Evolutionary conservation across 805 yeast species (phyloP).

Genomic region (Zygosaccharomyces pseudorouxii): DNA sequence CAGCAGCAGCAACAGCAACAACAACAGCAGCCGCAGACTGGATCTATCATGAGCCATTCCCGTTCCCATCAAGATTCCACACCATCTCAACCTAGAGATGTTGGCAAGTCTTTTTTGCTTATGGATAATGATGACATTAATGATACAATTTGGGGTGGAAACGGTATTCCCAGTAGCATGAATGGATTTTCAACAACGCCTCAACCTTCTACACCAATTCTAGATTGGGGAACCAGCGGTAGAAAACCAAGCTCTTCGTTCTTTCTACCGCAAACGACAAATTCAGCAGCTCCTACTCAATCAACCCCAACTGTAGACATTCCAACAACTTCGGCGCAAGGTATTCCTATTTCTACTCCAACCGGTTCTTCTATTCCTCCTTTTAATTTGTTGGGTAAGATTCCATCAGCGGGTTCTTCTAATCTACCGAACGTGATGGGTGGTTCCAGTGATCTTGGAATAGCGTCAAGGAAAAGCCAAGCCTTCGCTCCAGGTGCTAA

Average conservation of each 20-base stretch:
- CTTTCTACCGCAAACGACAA: slow-evolving; percentile 16
- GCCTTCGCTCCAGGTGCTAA: slow-evolving; percentile 11
- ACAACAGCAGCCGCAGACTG: slow-evolving; percentile 4
- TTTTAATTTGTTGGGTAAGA: slow-evolving; percentile 29
- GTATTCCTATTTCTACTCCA: slow-evolving; percentile 9
- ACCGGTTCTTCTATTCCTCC: slow-evolving; percentile 28
- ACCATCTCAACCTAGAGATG: slow-evolving; percentile 30
- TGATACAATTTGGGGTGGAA: slow-evolving; percentile 36
- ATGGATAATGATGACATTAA: slow-evolving; percentile 39
- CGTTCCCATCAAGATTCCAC: slow-evolving; percentile 14
- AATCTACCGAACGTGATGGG: slow-evolving; percentile 11
- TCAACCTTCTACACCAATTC: slow-evolving; percentile 32
- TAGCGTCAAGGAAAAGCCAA: slow-evolving; percentile 10
- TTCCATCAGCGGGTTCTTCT: slow-evolving; percentile 26
- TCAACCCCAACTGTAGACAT: slow-evolving; percentile 9
- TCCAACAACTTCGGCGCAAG: slow-evolving; percentile 11
- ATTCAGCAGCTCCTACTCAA: slow-evolving; percentile 7
- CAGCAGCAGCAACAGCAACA: slow-evolving; percentile 9
- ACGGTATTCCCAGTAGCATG: slow-evolving; percentile 30
- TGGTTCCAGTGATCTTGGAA: slow-evolving; percentile 10
- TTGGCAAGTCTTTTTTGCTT: slow-evolving; percentile 40
- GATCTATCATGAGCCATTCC: slow-evolving; percentile 10
- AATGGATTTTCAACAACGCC: slow-evolving; percentile 28
- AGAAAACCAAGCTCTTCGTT: slow-evolving; percentile 30
- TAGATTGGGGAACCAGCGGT: slow-evolving; percentile 30